Percentiles rank a stretch among this genome's conserved stretches.
These are phyloP conservation scores for Eucalyptus brandiana DNA, from an alignment of 345 rosid genomes.

Conservation along the genomic window DNA sequence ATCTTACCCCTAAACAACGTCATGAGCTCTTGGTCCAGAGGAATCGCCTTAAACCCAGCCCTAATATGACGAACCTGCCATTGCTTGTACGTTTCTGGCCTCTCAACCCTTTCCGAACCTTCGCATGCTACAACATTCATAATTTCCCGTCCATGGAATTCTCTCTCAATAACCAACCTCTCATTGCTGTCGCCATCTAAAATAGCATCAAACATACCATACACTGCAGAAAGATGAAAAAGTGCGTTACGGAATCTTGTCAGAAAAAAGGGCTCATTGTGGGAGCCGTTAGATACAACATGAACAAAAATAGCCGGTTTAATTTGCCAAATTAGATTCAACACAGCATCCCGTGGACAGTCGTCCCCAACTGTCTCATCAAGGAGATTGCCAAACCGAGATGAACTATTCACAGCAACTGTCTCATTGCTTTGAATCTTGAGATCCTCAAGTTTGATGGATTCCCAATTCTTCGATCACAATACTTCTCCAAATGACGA, in stretches of 20 bases:
- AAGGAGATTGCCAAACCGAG: slow-evolving; percentile 1
- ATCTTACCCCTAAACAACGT: slow-evolving; percentile 9
- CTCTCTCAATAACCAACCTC: slow-evolving; percentile 50
- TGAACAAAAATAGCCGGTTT: slow-evolving; percentile 10
- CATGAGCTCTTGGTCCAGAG: slow-evolving; percentile 30
- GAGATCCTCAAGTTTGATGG: slow-evolving; percentile 30
- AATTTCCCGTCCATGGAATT: slow-evolving; percentile 49
- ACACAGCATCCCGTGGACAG: slow-evolving; percentile 9
- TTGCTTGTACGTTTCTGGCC: slow-evolving; percentile 87
- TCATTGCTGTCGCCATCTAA: slow-evolving; percentile 34
- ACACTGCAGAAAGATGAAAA: slow-evolving; percentile 51
- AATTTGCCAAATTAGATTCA: slow-evolving; percentile 8
- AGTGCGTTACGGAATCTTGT: slow-evolving; percentile 67
- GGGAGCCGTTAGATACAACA: slow-evolving; percentile 1
- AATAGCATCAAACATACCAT: slow-evolving; percentile 44
- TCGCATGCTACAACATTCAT: slow-evolving; percentile 75
- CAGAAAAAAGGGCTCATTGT: slow-evolving; percentile 14
- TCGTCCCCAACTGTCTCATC: slow-evolving; percentile 9
- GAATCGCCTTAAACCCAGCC: slow-evolving; percentile 59
- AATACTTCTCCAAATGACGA: slow-evolving; percentile 51
- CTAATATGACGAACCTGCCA: slow-evolving; percentile 54
- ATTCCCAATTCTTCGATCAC: slow-evolving; percentile 34
- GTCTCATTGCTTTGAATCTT: slow-evolving; percentile 1
- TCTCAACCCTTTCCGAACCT: slow-evolving; percentile 57
- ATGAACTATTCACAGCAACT: slow-evolving; percentile 4